These are phyloP conservation scores for Amanita rubescens DNA, from an alignment of 768 basidiomycete genomes.

Conservation along the genomic window DNA sequence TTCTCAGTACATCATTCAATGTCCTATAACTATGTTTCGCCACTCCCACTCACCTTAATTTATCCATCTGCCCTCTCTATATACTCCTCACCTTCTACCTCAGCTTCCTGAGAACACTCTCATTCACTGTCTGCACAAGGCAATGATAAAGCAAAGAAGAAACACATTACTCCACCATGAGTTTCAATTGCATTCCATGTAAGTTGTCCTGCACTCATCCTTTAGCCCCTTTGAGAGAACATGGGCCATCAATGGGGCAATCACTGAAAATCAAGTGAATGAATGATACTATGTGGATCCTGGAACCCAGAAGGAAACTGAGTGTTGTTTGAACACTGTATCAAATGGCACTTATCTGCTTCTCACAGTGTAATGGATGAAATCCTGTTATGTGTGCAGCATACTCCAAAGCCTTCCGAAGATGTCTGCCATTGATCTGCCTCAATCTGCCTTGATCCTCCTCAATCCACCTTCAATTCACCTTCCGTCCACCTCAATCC, in stretches of 20 bases:
- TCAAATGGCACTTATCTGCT: constrained; percentile 4
- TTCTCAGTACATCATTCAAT: too few relatives aligned
- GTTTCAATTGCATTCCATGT: background rate
- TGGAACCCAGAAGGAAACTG: constrained; percentile 4
- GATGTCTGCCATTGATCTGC: too few relatives aligned
- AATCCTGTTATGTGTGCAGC: too few relatives aligned
- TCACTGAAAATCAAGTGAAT: constrained; percentile 4
- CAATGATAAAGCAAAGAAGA: background rate
- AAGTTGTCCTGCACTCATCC: background rate
- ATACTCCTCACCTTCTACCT: background rate
- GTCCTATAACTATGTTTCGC: too few relatives aligned
- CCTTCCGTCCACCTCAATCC: too few relatives aligned
- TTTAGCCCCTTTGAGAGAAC: background rate
- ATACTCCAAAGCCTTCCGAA: too few relatives aligned
- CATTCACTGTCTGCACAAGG: background rate
- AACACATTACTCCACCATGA: background rate
- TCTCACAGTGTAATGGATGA: too few relatives aligned
- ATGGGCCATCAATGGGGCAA: constrained; percentile 6
- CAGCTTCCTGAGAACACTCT: background rate
- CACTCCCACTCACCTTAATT: background rate
- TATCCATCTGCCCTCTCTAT: background rate
- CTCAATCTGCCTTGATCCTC: too few relatives aligned
- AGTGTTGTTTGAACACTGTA: constrained; percentile 8
- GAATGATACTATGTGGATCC: constrained; percentile 11
- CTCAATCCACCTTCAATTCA: too few relatives aligned